Evolutionary conservation across 2,329 filamentous ascomycete genomes (phyloP).

Genomic region (Colletotrichum tropicicola): DNA sequence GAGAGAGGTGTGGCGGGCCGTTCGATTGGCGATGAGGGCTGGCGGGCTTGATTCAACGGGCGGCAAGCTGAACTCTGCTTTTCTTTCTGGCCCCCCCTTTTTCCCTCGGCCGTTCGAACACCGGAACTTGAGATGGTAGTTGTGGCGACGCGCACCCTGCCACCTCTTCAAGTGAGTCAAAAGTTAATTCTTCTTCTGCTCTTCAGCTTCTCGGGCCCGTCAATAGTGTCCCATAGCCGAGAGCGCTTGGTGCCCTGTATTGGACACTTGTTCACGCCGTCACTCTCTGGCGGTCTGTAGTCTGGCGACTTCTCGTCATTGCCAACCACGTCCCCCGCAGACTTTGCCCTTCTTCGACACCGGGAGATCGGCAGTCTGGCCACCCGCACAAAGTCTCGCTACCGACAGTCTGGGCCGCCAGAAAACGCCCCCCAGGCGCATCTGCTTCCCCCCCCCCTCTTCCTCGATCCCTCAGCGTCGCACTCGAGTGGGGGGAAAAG

Average conservation of each 20-base stretch:
- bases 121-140: constrained; percentile 11
- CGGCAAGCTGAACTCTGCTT: not conserved
- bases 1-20: not conserved
- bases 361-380: constrained; percentile 27
- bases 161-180: not conserved
- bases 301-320: not conserved
- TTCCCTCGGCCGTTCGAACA: not conserved
- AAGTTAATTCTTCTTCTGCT: not conserved
- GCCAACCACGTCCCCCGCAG: not conserved
- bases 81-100: not conserved
- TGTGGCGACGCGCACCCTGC: constrained; percentile 8
- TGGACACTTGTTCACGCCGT: not conserved
- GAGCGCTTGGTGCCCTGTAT: not conserved
- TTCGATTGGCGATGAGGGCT: constrained; percentile 1
- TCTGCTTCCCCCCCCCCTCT: not conserved
- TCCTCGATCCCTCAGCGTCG: not conserved
- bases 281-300: not conserved
- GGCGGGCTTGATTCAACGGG: not conserved
- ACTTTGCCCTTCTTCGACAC: not conserved
- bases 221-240: constrained; percentile 19
- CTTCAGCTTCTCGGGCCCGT: constrained; percentile 10
- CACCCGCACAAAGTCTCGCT: constrained; percentile 8
- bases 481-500: not conserved
- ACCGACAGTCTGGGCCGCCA: constrained; percentile 24
- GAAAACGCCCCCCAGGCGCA: constrained; percentile 6